Base-by-base conservation (phyloP, 2,329 filamentous ascomycete genomes). In the Talaromyces sp. region DNA sequence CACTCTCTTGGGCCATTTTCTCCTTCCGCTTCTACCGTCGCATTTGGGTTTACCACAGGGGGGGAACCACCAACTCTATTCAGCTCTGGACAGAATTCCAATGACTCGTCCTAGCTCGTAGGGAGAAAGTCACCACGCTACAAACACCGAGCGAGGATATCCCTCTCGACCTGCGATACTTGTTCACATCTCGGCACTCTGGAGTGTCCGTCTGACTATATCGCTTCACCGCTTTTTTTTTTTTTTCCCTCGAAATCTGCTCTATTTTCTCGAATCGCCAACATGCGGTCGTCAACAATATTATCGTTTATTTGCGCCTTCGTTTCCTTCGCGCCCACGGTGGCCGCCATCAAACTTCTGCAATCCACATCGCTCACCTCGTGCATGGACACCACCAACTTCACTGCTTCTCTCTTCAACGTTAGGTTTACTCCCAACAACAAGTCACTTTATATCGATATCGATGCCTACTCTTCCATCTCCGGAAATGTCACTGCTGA, bases 321-420 rank as follows among this genome's bases (percentile, higher is more conserved):
- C 60, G 65, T 79, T 63, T 70, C 66, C 53, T 65, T 73, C 59
- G 64, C 75, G n/a, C 73, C 84, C 57, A 77, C 84, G 63, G 82
- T 80, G 61, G 79, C 85, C 62, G 89, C 86, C 65, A 82, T 86
- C 72, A 83, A 83, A 66, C 81, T 91, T 71, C 89, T 98, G 70
- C 82, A 88, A 69, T 95, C 93, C 61, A 90, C 85, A 72, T 96
- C 93, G 30, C 84, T 97, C 68, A 92, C 91, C 76, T 85, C 89
- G 54, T 97, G 93, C 78, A 90, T 93, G 82, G 81, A 87, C 63
- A 89, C 94, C 76, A 94, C 90, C 31, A 88, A 87, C 71, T 96
- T 97, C 76, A 90, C 90, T 4, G 92, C 93, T 69, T 92, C 89
- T 68, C 83, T 95, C 63, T 96, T 97, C 85, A 89, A 96, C 68